phyloP scores from a whole-genome alignment of 1,139 yeast genomes.

The Taiozyma sp. region DNA sequence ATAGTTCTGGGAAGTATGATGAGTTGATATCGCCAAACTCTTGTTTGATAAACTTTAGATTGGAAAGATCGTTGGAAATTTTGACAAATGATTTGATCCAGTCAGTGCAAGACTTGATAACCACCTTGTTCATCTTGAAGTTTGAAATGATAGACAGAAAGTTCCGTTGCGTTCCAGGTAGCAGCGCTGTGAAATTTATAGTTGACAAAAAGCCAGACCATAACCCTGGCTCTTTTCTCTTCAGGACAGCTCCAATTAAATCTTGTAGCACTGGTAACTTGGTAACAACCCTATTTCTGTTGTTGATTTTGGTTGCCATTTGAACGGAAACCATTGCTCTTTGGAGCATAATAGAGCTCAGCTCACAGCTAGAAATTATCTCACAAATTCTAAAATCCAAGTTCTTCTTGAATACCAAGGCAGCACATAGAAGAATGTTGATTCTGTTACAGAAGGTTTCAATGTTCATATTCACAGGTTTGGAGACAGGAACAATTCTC shows the following conservation, averaged over 20 bases:
- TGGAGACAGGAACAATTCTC: slow-evolving; percentile 18
- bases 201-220: slow-evolving; percentile 11
- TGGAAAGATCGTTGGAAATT: not conserved
- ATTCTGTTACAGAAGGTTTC: slow-evolving; percentile 18
- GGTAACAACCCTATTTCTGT: slow-evolving; percentile 2
- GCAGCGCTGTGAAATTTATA: slow-evolving; percentile 4
- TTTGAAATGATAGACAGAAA: slow-evolving; percentile 7
- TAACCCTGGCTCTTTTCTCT: slow-evolving; percentile 1
- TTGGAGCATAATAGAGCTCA: slow-evolving; percentile 5
- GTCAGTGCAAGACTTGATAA: slow-evolving; percentile 7
- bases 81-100: slow-evolving; percentile 4
- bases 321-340: slow-evolving; percentile 7
- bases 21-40: slow-evolving; percentile 14
- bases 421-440: slow-evolving; percentile 15
- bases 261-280: slow-evolving; percentile 2
- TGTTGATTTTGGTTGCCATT: slow-evolving; percentile 7
- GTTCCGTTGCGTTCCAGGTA: slow-evolving; percentile 8
- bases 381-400: slow-evolving; percentile 15
- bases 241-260: slow-evolving; percentile 5
- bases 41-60: slow-evolving; percentile 8
- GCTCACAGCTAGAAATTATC: slow-evolving; percentile 1
- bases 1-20: slow-evolving; percentile 14
- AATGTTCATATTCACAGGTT: slow-evolving; percentile 6
- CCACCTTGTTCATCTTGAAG: slow-evolving; percentile 4
- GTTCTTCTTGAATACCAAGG: slow-evolving; percentile 11